phyloP scores from a whole-genome alignment of 805 yeast species.

The Schwanniomyces pseudopolymorphus region DNA sequence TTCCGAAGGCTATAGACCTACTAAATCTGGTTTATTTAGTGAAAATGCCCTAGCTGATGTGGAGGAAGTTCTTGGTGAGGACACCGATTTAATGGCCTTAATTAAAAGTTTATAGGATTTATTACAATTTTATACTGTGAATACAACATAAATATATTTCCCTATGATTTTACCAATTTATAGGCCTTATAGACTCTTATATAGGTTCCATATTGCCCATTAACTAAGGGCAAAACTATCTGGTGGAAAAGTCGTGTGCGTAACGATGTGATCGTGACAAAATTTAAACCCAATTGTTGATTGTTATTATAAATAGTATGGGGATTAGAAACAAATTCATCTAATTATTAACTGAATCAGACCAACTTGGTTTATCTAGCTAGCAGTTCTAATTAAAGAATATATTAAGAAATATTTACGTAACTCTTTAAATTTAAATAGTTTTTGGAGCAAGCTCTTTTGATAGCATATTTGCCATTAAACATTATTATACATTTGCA shows the following conservation, averaged over 20 bases:
- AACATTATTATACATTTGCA: background rate
- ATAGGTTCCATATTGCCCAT: background rate
- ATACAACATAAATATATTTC: background rate
- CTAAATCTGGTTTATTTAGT: slow-evolving; percentile 74
- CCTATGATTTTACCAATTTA: background rate
- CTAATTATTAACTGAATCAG: background rate
- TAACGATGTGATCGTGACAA: background rate
- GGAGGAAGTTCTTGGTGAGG: slow-evolving; percentile 64
- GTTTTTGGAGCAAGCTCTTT: background rate
- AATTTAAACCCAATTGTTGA: background rate
- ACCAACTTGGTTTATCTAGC: background rate
- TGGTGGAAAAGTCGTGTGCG: background rate
- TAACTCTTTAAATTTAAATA: background rate
- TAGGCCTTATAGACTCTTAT: too few relatives aligned
- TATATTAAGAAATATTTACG: background rate
- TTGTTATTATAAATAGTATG: background rate
- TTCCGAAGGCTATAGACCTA: slow-evolving; percentile 70
- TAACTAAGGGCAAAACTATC: too few relatives aligned
- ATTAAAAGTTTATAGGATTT: slow-evolving; percentile 26
- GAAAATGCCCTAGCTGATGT: slow-evolving; percentile 74
- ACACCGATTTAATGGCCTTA: slow-evolving; percentile 44
- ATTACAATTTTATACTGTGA: background rate
- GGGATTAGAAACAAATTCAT: background rate
- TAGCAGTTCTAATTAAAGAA: background rate
- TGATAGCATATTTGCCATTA: background rate